phyloP scores from a whole-genome alignment of 345 rosid species.

The Hypericum androsaemum region DNA sequence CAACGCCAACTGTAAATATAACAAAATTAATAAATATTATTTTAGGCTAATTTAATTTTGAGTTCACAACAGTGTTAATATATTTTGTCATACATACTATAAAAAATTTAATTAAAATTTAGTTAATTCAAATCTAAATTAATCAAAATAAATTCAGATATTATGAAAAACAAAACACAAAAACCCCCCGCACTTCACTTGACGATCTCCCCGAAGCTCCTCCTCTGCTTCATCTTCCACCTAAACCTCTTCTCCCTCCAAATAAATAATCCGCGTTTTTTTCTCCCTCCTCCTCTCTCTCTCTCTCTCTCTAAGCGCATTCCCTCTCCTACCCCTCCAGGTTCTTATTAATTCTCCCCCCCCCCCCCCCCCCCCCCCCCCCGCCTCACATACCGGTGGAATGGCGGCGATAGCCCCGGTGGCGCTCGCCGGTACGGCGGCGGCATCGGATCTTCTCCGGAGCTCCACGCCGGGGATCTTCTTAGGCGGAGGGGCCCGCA shows the following conservation, averaged over 20 bases:
- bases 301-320: too few relatives aligned
- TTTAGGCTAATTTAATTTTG: too few relatives aligned
- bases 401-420: constrained; percentile 56
- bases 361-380: not conserved
- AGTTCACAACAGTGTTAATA: too few relatives aligned
- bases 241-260: too few relatives aligned
- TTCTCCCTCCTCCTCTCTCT: not conserved
- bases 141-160: too few relatives aligned
- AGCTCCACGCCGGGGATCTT: constrained; percentile 27
- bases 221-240: constrained; percentile 1
- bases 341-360: not conserved
- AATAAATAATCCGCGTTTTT: not conserved
- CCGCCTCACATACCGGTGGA: too few relatives aligned
- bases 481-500: constrained; percentile 28
- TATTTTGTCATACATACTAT: too few relatives aligned
- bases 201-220: constrained; percentile 28
- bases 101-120: too few relatives aligned
- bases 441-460: constrained; percentile 73
- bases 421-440: constrained; percentile 34
- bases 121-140: too few relatives aligned
- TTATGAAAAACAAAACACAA: not conserved
- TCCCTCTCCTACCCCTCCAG: not conserved
- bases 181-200: not conserved
- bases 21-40: too few relatives aligned
- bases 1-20: too few relatives aligned